phyloP scores from a whole-genome alignment of 2,329 filamentous ascomycete species.

The Curvularia hawaiiensis region DNA sequence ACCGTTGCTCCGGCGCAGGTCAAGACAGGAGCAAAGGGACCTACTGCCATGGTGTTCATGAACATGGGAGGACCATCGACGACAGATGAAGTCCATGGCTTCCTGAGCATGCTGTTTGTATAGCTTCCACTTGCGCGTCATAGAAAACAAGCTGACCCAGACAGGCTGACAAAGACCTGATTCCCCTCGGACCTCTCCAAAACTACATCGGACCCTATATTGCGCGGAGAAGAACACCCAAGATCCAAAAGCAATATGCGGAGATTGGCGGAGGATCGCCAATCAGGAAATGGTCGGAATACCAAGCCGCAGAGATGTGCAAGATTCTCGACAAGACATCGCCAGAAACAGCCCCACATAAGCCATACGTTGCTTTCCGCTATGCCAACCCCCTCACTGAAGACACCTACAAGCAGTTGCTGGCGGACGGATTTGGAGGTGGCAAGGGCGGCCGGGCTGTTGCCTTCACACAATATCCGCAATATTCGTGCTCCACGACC shows the following conservation, averaged over 20 bases:
- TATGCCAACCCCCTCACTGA: slow-evolving; percentile 94
- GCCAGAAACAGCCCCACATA: slow-evolving; percentile 93
- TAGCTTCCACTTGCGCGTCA: slow-evolving; percentile 40
- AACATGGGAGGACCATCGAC: slow-evolving; percentile 98
- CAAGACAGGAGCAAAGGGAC: slow-evolving; percentile 71
- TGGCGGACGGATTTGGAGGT: slow-evolving; percentile 88
- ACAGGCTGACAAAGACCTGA: slow-evolving; percentile 89
- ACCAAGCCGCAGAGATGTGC: slow-evolving; percentile 94
- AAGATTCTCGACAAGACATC: slow-evolving; percentile 91
- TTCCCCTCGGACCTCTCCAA: slow-evolving; percentile 92
- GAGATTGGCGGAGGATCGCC: slow-evolving; percentile 97
- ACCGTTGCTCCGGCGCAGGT: slow-evolving; percentile 76
- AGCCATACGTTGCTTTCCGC: slow-evolving; percentile 95
- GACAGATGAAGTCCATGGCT: slow-evolving; percentile 84
- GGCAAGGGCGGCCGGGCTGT: slow-evolving; percentile 92
- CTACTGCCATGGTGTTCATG: slow-evolving; percentile 97
- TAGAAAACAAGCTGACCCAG: slow-evolving; percentile 21
- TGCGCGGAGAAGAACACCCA: slow-evolving; percentile 84
- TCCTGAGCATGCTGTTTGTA: slow-evolving; percentile 91
- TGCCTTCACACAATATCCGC: slow-evolving; percentile 97
- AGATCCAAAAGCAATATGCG: slow-evolving; percentile 94
- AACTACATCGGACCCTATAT: slow-evolving; percentile 89
- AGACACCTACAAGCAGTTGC: slow-evolving; percentile 82
- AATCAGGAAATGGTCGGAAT: slow-evolving; percentile 97
- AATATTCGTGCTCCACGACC: slow-evolving; percentile 97